Evolutionary conservation across 306 rosid species (phyloP), one percentile per base, ranked within the genome.

Genomic region (Cicer yamashitae): DNA sequence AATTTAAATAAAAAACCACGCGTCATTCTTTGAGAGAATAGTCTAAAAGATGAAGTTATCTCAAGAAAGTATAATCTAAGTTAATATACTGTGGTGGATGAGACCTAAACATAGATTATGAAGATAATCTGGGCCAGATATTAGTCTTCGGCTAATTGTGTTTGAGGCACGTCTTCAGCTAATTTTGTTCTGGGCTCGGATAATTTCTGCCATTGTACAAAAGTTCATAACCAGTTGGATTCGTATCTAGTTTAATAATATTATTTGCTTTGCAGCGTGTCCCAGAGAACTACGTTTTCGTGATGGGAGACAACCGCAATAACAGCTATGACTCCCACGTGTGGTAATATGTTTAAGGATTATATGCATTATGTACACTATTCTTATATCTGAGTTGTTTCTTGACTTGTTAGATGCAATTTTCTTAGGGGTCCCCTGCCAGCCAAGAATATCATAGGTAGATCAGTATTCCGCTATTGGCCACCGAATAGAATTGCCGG

Each of bases 281-380:
- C 41, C 98, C 99, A 4, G 89, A 96, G 67, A 87, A 89, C 67
- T 83, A 84, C 3, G 96, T 96, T 7, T 94, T 96, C 79, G 99
- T 92, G 84, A 96, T 96, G 99, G 99, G 98, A 39, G 99, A 96
- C 84, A 96, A 96, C 83, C 93, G 99, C 78, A 96, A 96, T 70
- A 96, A 96, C 87, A 92, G 99, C 88, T 92, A 96, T 2, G 99
- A 96, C 71, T 96, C 99, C 18, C 99, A 92, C 74, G 96, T 92
- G 64, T 96, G 99, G 99, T 96, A 88, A 82, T 70, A 37, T 71
- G 66, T 71, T 64, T 20, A 38, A 84, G 38, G 70, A 66, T 41
- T 17, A 72, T 20, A n/a, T 45, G 13, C 58, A 43, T 75, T 7
- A 10, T 60, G 25, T 80, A 34, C 0, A 77, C 17, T 20, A 71